A percentile compares a stretch with the other conserved stretches of the same genome.
Evolutionary conservation across 768 basidiomycete species (phyloP).

Genomic region (Daedaleopsis sinensis): DNA sequence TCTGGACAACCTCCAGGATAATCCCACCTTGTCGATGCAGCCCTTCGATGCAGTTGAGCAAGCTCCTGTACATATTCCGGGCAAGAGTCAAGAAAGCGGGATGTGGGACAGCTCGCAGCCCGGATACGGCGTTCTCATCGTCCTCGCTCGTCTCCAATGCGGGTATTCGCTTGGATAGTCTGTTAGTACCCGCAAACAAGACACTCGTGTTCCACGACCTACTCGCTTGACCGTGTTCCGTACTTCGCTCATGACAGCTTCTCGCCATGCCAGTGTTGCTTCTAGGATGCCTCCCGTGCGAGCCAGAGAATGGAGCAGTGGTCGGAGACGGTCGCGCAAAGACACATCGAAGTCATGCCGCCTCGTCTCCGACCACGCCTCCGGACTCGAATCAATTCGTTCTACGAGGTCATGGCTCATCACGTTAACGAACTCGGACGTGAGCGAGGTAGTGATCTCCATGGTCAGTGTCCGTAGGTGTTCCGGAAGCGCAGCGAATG

Average conservation of each 20-base stretch:
- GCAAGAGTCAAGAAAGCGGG: slow-evolving; percentile 66
- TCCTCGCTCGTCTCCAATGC: slow-evolving; percentile 60
- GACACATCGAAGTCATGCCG: slow-evolving; percentile 41
- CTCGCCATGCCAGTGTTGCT: slow-evolving; percentile 69
- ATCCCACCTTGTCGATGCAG: slow-evolving; percentile 62
- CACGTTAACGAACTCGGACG: slow-evolving; percentile 74
- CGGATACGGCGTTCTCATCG: slow-evolving; percentile 48
- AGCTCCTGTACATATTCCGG: slow-evolving; percentile 57
- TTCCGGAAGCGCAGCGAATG: slow-evolving; percentile 75
- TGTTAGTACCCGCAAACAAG: no score
- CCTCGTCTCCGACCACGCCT: slow-evolving; percentile 12
- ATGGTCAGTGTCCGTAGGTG: slow-evolving; percentile 72
- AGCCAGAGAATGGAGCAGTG: slow-evolving; percentile 76
- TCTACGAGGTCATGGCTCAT: slow-evolving; percentile 68
- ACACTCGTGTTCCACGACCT: slow-evolving; percentile 27
- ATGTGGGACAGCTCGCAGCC: slow-evolving; percentile 70
- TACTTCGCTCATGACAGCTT: slow-evolving; percentile 65
- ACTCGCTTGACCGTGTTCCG: slow-evolving; percentile 61
- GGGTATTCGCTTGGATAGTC: slow-evolving; percentile 54
- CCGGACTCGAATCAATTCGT: slow-evolving; percentile 41
- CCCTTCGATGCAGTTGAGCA: slow-evolving; percentile 69
- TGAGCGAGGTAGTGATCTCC: slow-evolving; percentile 77
- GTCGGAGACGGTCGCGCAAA: slow-evolving; percentile 66
- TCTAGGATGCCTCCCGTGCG: slow-evolving; percentile 74
- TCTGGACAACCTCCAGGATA: slow-evolving; percentile 61